These are phyloP conservation scores for Leptosphaerulina australis DNA, from an alignment of 2,329 filamentous ascomycete species.

Conservation along the genomic window DNA sequence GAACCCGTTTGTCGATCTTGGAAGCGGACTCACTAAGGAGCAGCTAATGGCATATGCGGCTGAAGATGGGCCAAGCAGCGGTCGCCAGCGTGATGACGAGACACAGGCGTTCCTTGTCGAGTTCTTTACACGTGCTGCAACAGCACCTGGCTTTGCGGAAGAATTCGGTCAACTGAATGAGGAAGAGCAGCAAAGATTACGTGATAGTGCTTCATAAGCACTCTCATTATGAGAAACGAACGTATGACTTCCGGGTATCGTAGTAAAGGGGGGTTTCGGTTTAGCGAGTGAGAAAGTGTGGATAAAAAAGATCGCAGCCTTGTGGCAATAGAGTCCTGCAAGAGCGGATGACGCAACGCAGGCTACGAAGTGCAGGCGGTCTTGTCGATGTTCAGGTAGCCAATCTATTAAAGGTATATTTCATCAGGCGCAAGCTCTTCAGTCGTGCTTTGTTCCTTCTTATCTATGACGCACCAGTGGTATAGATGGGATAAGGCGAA, in stretches of 20 bases:
- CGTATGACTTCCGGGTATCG: not conserved
- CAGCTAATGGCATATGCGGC: slow-evolving; percentile 81
- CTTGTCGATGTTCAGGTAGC: slow-evolving; percentile 3
- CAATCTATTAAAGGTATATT: not conserved
- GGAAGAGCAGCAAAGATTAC: slow-evolving; percentile 61
- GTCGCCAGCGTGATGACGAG: slow-evolving; percentile 82
- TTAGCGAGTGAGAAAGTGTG: not conserved
- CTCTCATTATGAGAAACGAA: too few relatives aligned
- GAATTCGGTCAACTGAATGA: slow-evolving; percentile 61
- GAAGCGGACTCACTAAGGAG: slow-evolving; percentile 56
- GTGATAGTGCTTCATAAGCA: slow-evolving; percentile 39
- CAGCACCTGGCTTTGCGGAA: slow-evolving; percentile 61
- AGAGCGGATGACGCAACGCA: not conserved
- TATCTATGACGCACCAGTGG: too few relatives aligned
- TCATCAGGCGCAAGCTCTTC: not conserved
- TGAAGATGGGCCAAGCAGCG: slow-evolving; percentile 53
- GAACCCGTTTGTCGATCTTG: slow-evolving; percentile 75
- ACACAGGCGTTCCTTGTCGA: slow-evolving; percentile 82
- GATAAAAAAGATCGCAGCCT: slow-evolving; percentile 1
- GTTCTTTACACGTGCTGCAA: slow-evolving; percentile 71
- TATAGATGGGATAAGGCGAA: too few relatives aligned
- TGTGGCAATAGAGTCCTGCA: not conserved
- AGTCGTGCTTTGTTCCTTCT: too few relatives aligned
- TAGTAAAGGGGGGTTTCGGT: not conserved
- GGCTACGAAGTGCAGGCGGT: slow-evolving; percentile 4